A percentile compares a stretch with the other conserved stretches of the same genome.
Evolutionary conservation across 192 early-diverging fungal species (phyloP).

Genomic region (Linderina pennispora): DNA sequence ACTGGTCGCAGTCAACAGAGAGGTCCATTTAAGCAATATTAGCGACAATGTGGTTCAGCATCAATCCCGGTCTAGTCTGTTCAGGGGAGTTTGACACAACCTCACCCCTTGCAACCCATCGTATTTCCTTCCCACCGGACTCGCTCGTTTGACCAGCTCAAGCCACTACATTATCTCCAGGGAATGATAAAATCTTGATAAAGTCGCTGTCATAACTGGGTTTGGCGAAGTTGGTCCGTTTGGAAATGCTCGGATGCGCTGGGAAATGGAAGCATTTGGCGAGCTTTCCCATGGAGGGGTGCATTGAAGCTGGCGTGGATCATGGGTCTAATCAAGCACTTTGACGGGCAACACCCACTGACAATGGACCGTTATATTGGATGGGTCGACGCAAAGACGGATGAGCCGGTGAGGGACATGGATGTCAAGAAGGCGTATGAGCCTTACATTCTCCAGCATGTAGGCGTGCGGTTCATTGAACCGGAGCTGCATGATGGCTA

Average conservation of each 20-base stretch:
- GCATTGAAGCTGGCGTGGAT: conserved; percentile 94
- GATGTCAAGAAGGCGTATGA: conserved; percentile 88
- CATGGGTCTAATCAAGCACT: conserved; percentile 85
- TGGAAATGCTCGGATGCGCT: conserved; percentile 80
- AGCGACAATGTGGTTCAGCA: too few relatives aligned
- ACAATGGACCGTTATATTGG: conserved; percentile 64
- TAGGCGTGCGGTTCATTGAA: too few relatives aligned
- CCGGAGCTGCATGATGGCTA: conserved; percentile 77
- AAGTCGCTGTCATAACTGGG: conserved; percentile 81
- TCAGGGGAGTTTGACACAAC: too few relatives aligned
- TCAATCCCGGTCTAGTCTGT: too few relatives aligned
- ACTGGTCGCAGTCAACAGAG: too few relatives aligned
- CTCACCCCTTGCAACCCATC: too few relatives aligned
- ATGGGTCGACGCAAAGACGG: conserved; percentile 78
- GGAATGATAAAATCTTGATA: conserved; percentile 82
- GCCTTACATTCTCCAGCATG: conserved; percentile 76
- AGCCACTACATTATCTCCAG: too few relatives aligned
- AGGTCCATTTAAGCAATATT: too few relatives aligned
- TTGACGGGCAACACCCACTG: conserved; percentile 66
- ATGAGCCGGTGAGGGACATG: conserved; percentile 72
- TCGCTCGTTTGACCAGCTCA: too few relatives aligned
- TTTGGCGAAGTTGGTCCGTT: conserved; percentile 88
- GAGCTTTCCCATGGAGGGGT: conserved; percentile 18
- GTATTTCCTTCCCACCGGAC: too few relatives aligned
- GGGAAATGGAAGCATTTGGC: conserved; percentile 87